phyloP scores from a whole-genome alignment of 441 rosid genomes.

The Erysimum cheiri region DNA sequence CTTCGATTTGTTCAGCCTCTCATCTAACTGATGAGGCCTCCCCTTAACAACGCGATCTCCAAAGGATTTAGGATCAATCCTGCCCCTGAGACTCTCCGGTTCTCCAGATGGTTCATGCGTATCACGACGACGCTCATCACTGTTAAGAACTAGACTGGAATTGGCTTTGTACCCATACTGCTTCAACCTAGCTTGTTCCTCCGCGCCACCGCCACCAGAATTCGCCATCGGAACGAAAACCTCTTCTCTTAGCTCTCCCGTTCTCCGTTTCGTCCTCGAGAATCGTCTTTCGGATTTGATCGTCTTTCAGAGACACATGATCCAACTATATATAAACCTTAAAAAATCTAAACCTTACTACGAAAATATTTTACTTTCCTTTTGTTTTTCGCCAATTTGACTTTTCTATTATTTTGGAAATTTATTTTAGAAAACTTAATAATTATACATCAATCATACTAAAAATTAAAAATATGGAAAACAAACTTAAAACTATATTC shows the following conservation, averaged over 20 bases:
- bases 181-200: slow-evolving; percentile 87
- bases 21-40: slow-evolving; percentile 67
- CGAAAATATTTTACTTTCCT: too few species aligned
- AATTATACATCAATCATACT: too few species aligned
- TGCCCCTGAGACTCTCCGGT: slow-evolving; percentile 86
- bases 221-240: slow-evolving; percentile 51
- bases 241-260: slow-evolving; percentile 7
- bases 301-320: not conserved
- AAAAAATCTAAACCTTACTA: too few species aligned
- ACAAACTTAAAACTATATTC: too few species aligned
- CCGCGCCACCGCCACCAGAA: slow-evolving; percentile 81
- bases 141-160: slow-evolving; percentile 75
- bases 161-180: slow-evolving; percentile 88
- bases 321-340: too few species aligned
- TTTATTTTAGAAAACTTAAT: too few species aligned
- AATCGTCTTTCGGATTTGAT: not conserved
- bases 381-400: too few species aligned
- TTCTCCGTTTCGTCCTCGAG: not conserved
- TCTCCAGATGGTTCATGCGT: slow-evolving; percentile 91
- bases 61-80: slow-evolving; percentile 72
- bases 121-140: slow-evolving; percentile 79
- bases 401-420: too few species aligned
- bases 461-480: too few species aligned
- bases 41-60: slow-evolving; percentile 84
- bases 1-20: slow-evolving; percentile 68